Base-by-base conservation (phyloP, 352 stramenopile genomes). In the Globisporangium heterothallicum region DNA sequence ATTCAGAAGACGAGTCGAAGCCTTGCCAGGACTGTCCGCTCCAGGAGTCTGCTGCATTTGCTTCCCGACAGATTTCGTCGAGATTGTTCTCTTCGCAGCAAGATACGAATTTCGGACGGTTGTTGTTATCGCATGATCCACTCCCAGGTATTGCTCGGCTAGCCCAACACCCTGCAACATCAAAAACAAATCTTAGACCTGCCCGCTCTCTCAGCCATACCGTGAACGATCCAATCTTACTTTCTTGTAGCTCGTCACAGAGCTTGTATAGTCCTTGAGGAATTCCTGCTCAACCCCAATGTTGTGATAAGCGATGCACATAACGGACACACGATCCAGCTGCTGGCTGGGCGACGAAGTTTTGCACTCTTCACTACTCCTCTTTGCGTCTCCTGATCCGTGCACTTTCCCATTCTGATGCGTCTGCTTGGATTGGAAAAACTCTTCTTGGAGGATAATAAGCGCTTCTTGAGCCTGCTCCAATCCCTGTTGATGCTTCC, bases 231-330 rank as follows among this genome's bases (percentile, higher is more conserved):
- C 10, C 9, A 34, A 10, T 1, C 30, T 0, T 32, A 72, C 57
- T 50, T 96, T 97, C 42, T 88, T 83, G 73, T 98, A 98, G 52
- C 80, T 94, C n/a, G 72, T 46, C 10, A 97, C 67, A 22, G 70
- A 84, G 47, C 90, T 69, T 36, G 86, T 70, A 48, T 84, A 97
- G 46, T 93, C 78, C 42, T 97, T 95, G 2, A 97, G 63, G 52
- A 96, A 97, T 56, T 98, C 92, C 49, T 96, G 84, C 70, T 98
- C 92, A 9, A 97, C 92, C 25, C 89, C 92, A 49, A 97, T 87
- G 58, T 98, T 98, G 63, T 98, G 92, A 61, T 98, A 97, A 12
- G 91, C 88, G 49, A 98, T 97, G 44, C 84, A 94, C 60, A 98
- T 81, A 42, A 97, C 90, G 0, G 91, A 94, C 16, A 97, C 84